Evolutionary conservation across 2,329 filamentous ascomycete genomes (phyloP).

Genomic region (Macrophomina phaseolina): DNA sequence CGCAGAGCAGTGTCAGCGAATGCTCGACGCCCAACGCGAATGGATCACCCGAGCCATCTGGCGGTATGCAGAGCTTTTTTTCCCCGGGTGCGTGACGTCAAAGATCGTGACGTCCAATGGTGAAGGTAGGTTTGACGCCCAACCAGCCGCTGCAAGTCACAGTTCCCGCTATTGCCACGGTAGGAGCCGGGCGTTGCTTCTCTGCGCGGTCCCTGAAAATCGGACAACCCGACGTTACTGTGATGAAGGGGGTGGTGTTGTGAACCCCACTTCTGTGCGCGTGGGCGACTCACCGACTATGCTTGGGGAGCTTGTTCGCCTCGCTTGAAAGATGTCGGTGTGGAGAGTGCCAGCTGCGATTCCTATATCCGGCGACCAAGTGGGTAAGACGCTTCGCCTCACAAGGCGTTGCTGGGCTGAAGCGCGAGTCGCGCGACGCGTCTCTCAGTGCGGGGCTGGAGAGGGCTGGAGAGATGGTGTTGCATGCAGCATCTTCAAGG

Average conservation of each 20-base stretch:
- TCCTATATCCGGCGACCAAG: conserved; percentile 16
- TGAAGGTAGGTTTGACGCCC: conserved; percentile 14
- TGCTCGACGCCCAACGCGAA: background rate
- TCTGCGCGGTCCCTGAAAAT: conserved; percentile 20
- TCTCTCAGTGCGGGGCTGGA: conserved; percentile 19
- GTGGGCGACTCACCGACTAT: conserved; percentile 17
- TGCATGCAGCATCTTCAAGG: conserved; percentile 13
- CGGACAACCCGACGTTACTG: conserved; percentile 15
- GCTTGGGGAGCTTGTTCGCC: conserved; percentile 8
- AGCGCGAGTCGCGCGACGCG: conserved; percentile 19
- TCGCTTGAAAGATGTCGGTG: conserved; percentile 22
- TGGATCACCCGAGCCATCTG: conserved; percentile 1
- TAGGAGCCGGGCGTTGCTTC: conserved; percentile 12
- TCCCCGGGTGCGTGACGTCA: conserved; percentile 7
- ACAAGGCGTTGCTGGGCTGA: conserved; percentile 13
- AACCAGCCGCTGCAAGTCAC: conserved; percentile 13
- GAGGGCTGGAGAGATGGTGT: conserved; percentile 12
- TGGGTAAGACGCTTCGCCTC: conserved; percentile 22
- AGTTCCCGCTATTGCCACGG: conserved; percentile 6
- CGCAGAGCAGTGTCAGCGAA: background rate
- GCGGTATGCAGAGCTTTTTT: background rate
- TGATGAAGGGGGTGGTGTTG: background rate
- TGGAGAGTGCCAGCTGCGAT: conserved; percentile 20
- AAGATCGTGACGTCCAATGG: conserved; percentile 21
- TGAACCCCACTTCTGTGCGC: conserved; percentile 14